phyloP scores from a whole-genome alignment of 208 protist genomes.

The Trypanosoma vivax region DNA sequence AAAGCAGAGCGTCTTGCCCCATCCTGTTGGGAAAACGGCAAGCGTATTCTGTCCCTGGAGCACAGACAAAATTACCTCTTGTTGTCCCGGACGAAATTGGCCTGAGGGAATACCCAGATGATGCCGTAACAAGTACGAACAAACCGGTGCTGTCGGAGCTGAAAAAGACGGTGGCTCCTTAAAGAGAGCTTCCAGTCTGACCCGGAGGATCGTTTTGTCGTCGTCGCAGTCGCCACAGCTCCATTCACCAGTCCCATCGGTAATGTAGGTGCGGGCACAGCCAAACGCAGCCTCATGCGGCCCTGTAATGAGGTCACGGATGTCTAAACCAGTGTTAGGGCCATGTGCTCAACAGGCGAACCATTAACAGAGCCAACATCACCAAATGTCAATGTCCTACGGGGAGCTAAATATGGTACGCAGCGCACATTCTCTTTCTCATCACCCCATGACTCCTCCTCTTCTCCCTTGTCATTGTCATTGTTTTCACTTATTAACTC shows the following conservation, averaged over 20 bases:
- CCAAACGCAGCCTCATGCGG: no score
- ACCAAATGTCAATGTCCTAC: conserved; percentile 3
- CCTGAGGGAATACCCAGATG: conserved; percentile 52
- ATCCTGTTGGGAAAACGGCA: conserved; percentile 92
- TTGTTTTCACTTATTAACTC: conserved; percentile 3
- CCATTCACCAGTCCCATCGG: no score
- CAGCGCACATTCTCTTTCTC: background rate
- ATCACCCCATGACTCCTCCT: conserved; percentile 1
- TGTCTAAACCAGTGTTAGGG: no score
- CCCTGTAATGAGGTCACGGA: no score
- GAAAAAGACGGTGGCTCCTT: background rate
- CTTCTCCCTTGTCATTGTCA: conserved; percentile 5
- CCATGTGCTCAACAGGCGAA: background rate
- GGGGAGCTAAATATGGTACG: conserved; percentile 43
- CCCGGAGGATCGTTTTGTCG: conserved; percentile 33
- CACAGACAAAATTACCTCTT: conserved; percentile 65
- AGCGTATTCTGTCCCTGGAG: conserved; percentile 72
- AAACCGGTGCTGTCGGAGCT: conserved; percentile 32
- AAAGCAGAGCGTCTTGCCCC: conserved; percentile 95
- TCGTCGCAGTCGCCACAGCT: conserved; percentile 12
- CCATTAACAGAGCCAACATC: conserved; percentile 11
- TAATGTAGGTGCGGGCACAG: no score
- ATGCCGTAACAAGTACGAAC: conserved; percentile 39
- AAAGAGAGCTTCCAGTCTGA: conserved; percentile 28
- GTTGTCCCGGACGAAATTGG: conserved; percentile 69